Percentiles rank a stretch among this genome's conserved stretches.
Conservation (phyloP, 768 basidiomycete species). For the Pleurotus ostreatus region DNA sequence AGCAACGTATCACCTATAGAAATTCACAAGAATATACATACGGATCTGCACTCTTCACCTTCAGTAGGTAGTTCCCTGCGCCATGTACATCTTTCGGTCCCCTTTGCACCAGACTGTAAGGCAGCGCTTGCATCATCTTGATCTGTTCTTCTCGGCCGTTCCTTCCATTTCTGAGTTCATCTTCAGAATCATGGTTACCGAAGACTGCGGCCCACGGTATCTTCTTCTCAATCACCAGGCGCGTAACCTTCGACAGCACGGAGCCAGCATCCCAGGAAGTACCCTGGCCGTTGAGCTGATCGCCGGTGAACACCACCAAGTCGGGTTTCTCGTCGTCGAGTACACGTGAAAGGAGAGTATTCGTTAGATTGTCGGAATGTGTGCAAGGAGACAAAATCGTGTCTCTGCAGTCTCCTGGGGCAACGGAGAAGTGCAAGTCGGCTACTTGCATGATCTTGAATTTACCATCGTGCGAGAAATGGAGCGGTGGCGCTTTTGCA, state of each 20-base stretch:
- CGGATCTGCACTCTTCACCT: conserved; percentile 81
- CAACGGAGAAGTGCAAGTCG: conserved; percentile 90
- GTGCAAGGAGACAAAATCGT: conserved; percentile 53
- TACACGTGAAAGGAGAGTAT: conserved; percentile 61
- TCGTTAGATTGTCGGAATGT: conserved; percentile 76
- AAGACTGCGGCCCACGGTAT: conserved; percentile 93
- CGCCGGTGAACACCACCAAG: conserved; percentile 88
- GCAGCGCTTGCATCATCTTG: conserved; percentile 68
- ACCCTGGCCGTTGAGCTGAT: conserved; percentile 90
- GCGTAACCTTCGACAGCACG: conserved; percentile 85
- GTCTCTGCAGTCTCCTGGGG: conserved; percentile 74
- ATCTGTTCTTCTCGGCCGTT: conserved; percentile 70
- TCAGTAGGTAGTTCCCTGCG: conserved; percentile 87
- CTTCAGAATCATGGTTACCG: conserved; percentile 90
- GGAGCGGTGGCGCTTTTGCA: conserved; percentile 72
- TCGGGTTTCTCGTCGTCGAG: conserved; percentile 86
- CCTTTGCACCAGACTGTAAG: conserved; percentile 76
- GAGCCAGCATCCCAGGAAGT: conserved; percentile 88
- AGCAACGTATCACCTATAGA: background rate
- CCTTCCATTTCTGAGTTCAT: conserved; percentile 2
- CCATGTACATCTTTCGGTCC: conserved; percentile 88
- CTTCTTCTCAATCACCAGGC: conserved; percentile 63
- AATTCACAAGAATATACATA: conserved; percentile 38
- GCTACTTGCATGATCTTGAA: conserved; percentile 92
- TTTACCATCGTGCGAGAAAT: conserved; percentile 77